Conservation (phyloP, 208 protist genomes). For the Plasmodiophora brassicae region DNA sequence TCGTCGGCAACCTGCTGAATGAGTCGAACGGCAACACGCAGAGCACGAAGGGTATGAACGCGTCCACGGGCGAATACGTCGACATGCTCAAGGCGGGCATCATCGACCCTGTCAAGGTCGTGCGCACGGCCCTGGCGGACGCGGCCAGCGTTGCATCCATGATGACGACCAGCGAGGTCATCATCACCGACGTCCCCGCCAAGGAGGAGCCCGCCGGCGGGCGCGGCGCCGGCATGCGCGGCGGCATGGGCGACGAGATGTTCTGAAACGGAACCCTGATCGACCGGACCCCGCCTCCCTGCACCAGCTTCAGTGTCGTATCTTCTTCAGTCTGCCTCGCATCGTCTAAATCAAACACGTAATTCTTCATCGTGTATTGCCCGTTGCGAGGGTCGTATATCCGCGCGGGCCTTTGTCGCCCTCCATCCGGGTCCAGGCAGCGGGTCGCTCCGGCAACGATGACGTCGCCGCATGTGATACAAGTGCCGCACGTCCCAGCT, state of each 20-base stretch:
- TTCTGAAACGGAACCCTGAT: too few species aligned
- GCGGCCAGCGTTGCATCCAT: constrained; percentile 89
- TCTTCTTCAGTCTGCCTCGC: too few species aligned
- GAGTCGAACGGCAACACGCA: constrained; percentile 56
- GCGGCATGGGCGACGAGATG: constrained; percentile 49
- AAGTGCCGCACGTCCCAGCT: too few species aligned
- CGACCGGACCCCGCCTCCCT: too few species aligned
- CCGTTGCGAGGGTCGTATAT: too few species aligned
- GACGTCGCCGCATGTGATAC: too few species aligned
- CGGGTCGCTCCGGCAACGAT: too few species aligned
- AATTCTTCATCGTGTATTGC: too few species aligned
- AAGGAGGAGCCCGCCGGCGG: constrained; percentile 44
- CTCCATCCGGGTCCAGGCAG: too few species aligned
- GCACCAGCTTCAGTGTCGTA: too few species aligned
- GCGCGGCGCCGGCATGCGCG: constrained; percentile 40
- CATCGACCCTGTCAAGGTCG: constrained; percentile 97
- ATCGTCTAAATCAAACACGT: too few species aligned
- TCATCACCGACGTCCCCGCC: constrained; percentile 71
- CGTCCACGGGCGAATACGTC: constrained; percentile 69
- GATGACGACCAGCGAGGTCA: constrained; percentile 95
- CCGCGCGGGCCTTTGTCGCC: too few species aligned
- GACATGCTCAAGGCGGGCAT: constrained; percentile 97
- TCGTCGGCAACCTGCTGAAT: constrained; percentile 91
- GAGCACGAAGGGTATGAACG: constrained; percentile 43
- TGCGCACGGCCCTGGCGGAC: constrained; percentile 89